Base-by-base conservation (phyloP, 2,329 filamentous ascomycete genomes). In the Fusarium tuaranense region DNA sequence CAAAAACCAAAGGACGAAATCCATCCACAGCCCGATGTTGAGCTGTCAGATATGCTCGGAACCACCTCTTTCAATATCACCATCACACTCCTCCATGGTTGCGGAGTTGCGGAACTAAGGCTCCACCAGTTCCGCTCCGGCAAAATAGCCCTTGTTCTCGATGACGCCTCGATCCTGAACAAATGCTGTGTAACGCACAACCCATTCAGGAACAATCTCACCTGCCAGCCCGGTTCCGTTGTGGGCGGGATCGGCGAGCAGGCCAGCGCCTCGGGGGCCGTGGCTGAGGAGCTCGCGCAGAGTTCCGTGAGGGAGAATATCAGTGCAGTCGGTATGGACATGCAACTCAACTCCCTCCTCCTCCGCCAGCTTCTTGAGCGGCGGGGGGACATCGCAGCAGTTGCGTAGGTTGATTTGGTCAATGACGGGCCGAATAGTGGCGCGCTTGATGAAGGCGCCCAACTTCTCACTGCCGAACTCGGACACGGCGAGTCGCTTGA, bases 111-210 rank as follows among this genome's bases (percentile, higher is more conserved):
- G 48, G 44, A 62, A 58, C 64, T 79, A 83, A 58, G 70, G 68
- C 65, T 87, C 86, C 57, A 86, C 85, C 74, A 97, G 83, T 80
- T 95, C 92, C 4, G 95, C 96, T 22, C 92, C 91, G 2, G 96
- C 96, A 86, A 98, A 98, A 83, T 98, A 98, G 9, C 97, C 97
- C 87, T 98, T 99, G 81, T 97, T 98, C 87, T 99, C 97, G 75
- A 99, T 96, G 10, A 99, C 97, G 16, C 97, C 97, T 64, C 97
- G 89, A 81, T 98, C 93, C 82, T 94, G 93, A 46, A 98, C 94
- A 68, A 98, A 96, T 1, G 97, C 97, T 41, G 96, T 98, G 82
- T 99, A 99, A 82, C 98, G 97, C 76, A 96, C 93, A 32, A 98
- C 97, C 96, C 97, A 99, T 81, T 96, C 92, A 32, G 97, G 95